Evolutionary conservation across 2,329 filamentous ascomycete genomes (phyloP).

Genomic region (Stachybotrys chartarum): DNA sequence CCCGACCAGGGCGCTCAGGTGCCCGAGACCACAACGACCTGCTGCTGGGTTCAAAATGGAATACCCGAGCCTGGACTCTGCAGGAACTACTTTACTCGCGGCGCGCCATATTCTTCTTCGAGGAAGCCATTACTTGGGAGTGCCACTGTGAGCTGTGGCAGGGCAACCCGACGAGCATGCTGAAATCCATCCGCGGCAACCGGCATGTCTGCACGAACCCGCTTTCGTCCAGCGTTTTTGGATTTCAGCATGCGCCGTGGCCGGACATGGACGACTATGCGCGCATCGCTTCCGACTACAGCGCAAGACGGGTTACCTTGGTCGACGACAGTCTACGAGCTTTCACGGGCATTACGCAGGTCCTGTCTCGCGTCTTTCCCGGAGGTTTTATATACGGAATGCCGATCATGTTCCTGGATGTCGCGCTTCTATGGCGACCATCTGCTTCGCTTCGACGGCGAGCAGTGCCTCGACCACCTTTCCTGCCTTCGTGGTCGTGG

Average conservation of each 20-base stretch:
- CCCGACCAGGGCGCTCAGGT: constrained; percentile 15
- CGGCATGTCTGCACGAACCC: constrained; percentile 23
- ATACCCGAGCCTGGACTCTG: constrained; percentile 34
- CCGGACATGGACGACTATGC: constrained; percentile 39
- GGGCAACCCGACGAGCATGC: constrained; percentile 20
- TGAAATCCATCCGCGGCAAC: constrained; percentile 22
- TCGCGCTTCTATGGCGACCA: constrained; percentile 36
- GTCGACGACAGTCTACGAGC: constrained; percentile 35
- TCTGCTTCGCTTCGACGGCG: constrained; percentile 33
- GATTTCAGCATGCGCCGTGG: constrained; percentile 33
- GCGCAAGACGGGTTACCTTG: constrained; percentile 27
- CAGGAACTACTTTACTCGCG: constrained; percentile 35
- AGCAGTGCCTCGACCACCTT: constrained; percentile 25
- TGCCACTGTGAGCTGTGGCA: constrained; percentile 39
- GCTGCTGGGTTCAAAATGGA: constrained; percentile 30
- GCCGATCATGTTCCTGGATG: constrained; percentile 38
- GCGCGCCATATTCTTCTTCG: constrained; percentile 35
- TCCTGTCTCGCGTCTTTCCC: constrained; percentile 31
- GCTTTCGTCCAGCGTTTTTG: constrained; percentile 24
- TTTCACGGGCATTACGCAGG: constrained; percentile 33
- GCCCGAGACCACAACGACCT: constrained; percentile 28
- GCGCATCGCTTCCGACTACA: constrained; percentile 36
- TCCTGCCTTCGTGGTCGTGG: constrained; percentile 39
- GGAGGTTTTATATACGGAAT: constrained; percentile 38
- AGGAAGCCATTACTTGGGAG: constrained; percentile 35